These are phyloP conservation scores for Amylocystis lapponica DNA, from an alignment of 768 basidiomycete species.

Conservation along the genomic window DNA sequence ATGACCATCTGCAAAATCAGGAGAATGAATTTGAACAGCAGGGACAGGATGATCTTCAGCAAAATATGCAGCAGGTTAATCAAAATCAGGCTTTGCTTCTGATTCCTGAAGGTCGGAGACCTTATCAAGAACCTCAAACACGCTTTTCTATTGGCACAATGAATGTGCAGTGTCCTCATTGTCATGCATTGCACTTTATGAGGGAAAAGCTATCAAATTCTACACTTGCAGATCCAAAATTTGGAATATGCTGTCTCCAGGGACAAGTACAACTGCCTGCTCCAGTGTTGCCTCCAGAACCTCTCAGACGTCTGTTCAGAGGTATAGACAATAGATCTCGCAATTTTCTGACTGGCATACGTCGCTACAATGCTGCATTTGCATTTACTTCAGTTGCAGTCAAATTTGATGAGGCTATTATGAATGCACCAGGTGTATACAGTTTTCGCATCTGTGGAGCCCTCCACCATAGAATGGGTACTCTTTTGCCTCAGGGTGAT, in stretches of 20 bases:
- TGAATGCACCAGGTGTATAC: constrained; percentile 26
- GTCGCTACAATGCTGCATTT: constrained; percentile 37
- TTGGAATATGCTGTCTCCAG: constrained; percentile 31
- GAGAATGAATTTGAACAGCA: no score
- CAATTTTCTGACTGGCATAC: constrained; percentile 29
- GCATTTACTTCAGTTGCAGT: constrained; percentile 34
- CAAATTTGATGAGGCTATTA: constrained; percentile 22
- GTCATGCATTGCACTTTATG: constrained; percentile 33
- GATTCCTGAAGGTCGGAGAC: background rate
- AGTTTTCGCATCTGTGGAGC: constrained; percentile 31
- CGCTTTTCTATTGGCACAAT: constrained; percentile 25
- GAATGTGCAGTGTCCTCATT: constrained; percentile 28
- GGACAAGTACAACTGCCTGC: constrained; percentile 28
- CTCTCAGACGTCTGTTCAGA: constrained; percentile 17
- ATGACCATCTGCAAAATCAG: no score
- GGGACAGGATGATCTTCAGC: background rate
- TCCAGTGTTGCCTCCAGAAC: constrained; percentile 16
- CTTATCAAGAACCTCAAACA: background rate
- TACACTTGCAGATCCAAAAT: constrained; percentile 16
- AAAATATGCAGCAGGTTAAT: background rate
- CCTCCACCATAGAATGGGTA: constrained; percentile 31
- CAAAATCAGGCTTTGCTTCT: background rate
- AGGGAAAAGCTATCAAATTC: constrained; percentile 20
- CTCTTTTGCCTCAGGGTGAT: constrained; percentile 22
- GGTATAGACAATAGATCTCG: constrained; percentile 9